phyloP scores from a whole-genome alignment of 163 green algal species.

The Scenedesmus sp. region DNA sequence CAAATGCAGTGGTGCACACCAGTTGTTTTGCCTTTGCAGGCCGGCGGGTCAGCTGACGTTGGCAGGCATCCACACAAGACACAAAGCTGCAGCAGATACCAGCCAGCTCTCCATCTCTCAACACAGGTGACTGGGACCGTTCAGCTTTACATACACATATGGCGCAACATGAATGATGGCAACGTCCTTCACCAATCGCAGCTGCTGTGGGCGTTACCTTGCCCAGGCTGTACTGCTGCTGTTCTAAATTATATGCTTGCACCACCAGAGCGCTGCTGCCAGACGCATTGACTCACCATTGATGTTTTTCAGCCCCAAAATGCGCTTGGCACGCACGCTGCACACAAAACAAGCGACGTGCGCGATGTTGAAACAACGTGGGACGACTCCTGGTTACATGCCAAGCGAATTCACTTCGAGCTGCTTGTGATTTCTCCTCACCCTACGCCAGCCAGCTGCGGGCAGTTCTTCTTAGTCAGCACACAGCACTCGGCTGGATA shows the following conservation, averaged over 20 bases:
- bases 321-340: constrained; percentile 58
- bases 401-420: background rate
- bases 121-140: too few relatives aligned
- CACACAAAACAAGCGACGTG: background rate
- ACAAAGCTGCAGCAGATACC: too few relatives aligned
- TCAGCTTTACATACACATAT: too few relatives aligned
- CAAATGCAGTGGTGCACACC: background rate
- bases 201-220: background rate
- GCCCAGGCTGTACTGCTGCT: constrained; percentile 16
- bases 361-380: background rate
- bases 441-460: constrained; percentile 49
- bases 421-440: background rate
- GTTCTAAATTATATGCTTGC: constrained; percentile 7
- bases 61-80: too few relatives aligned
- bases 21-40: background rate
- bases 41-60: background rate
- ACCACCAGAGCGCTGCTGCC: background rate
- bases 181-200: background rate
- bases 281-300: constrained; percentile 47
- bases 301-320: constrained; percentile 62
- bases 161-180: too few relatives aligned
- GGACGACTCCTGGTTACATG: background rate
- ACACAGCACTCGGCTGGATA: constrained; percentile 46
- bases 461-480: constrained; percentile 48
- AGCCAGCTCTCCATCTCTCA: too few relatives aligned